phyloP scores from a whole-genome alignment of 164 flowering plant genomes.

The Tetracentron sinense region DNA sequence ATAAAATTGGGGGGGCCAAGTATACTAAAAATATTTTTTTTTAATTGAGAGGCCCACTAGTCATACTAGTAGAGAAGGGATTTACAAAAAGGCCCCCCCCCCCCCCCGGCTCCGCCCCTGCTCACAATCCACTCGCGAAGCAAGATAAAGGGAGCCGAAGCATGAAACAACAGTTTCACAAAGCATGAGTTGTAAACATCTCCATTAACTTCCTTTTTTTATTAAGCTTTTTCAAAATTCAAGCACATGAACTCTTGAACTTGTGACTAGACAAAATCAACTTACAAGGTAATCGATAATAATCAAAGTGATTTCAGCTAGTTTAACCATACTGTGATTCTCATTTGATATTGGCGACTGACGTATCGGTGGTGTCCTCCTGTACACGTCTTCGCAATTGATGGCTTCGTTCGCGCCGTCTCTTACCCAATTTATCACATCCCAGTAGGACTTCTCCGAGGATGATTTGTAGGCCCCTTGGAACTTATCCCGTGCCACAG shows the following conservation, averaged over 20 bases:
- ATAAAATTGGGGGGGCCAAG: too few relatives aligned
- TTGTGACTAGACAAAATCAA: neutral
- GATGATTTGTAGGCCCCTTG: neutral
- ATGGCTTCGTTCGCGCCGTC: neutral
- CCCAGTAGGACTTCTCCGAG: neutral
- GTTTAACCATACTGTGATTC: neutral
- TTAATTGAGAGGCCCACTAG: too few relatives aligned
- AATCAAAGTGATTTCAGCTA: neutral
- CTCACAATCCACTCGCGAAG: too few relatives aligned
- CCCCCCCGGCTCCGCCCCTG: too few relatives aligned
- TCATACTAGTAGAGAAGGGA: too few relatives aligned
- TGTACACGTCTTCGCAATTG: neutral
- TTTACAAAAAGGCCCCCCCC: too few relatives aligned
- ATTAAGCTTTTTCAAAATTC: neutral
- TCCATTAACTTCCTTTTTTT: too few relatives aligned
- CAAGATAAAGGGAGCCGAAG: too few relatives aligned
- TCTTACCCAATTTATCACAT: neutral
- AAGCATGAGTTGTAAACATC: too few relatives aligned
- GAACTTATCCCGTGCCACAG: too few relatives aligned
- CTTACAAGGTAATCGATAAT: neutral
- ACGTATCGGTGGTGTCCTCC: neutral
- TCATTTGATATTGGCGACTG: neutral
- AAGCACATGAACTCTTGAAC: neutral
- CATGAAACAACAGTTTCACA: too few relatives aligned
- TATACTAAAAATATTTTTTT: too few relatives aligned